phyloP scores from a whole-genome alignment of 2,329 filamentous ascomycete genomes.

The Talaromyces sp. region DNA sequence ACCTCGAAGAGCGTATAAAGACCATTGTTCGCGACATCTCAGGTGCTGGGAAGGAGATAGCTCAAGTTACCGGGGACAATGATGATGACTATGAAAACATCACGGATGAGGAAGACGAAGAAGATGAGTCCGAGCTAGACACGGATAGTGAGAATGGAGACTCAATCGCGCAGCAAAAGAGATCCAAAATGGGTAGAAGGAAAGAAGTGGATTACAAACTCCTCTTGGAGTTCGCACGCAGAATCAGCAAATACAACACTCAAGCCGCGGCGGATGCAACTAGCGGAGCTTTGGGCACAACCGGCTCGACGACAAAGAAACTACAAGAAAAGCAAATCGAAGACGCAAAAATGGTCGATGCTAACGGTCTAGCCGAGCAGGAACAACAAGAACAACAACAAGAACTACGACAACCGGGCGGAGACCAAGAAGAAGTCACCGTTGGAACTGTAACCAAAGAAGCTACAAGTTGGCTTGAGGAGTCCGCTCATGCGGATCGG shows the following conservation, averaged over 20 bases:
- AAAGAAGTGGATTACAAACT: slow-evolving; percentile 44
- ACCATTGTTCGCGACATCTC: slow-evolving; percentile 41
- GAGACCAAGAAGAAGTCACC: slow-evolving; percentile 23
- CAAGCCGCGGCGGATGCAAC: slow-evolving; percentile 44
- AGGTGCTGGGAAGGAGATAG: slow-evolving; percentile 40
- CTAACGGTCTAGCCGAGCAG: slow-evolving; percentile 23
- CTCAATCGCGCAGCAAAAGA: slow-evolving; percentile 23
- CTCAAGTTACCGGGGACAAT: slow-evolving; percentile 28
- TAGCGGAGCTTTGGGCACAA: slow-evolving; percentile 20
- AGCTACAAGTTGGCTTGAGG: slow-evolving; percentile 41
- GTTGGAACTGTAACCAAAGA: slow-evolving; percentile 39
- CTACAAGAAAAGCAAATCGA: slow-evolving; percentile 22
- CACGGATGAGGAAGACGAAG: slow-evolving; percentile 25
- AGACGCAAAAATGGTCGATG: slow-evolving; percentile 36
- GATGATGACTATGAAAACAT: slow-evolving; percentile 34
- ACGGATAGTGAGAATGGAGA: slow-evolving; percentile 25
- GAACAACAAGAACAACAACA: background rate
- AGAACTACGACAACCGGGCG: background rate
- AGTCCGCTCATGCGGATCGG: slow-evolving; percentile 39
- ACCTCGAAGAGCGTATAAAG: slow-evolving; percentile 40
- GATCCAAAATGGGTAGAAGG: slow-evolving; percentile 19
- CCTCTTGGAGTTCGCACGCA: slow-evolving; percentile 43
- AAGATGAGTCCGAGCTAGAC: slow-evolving; percentile 32
- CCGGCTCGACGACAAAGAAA: slow-evolving; percentile 22
- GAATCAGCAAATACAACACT: slow-evolving; percentile 47